Percentiles rank a stretch among this genome's conserved stretches.
phyloP scores from a whole-genome alignment of 2,329 filamentous ascomycete genomes.

The Arachnopeziza araneosa region DNA sequence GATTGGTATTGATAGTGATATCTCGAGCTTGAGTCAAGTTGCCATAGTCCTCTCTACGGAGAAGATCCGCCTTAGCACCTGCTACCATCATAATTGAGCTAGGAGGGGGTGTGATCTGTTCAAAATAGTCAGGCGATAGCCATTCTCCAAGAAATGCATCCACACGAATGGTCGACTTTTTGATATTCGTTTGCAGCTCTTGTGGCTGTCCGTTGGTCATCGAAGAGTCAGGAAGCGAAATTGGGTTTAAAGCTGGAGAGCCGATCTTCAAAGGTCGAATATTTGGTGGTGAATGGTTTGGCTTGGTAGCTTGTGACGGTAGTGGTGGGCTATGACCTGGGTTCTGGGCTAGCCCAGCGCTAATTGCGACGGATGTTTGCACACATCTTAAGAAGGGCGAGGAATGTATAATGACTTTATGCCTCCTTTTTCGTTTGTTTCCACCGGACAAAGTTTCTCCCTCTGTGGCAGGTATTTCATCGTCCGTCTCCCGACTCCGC shows the following conservation, averaged over 20 bases:
- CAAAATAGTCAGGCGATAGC: constrained; percentile 90
- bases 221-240: constrained; percentile 21
- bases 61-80: constrained; percentile 78
- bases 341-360: constrained; percentile 73
- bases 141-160: constrained; percentile 95
- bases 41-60: constrained; percentile 67
- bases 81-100: constrained; percentile 82
- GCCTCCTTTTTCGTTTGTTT: constrained; percentile 48
- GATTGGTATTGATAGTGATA: constrained; percentile 21
- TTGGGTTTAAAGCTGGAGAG: constrained; percentile 26
- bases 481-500: constrained; percentile 43
- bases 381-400: constrained; percentile 93
- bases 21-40: constrained; percentile 29
- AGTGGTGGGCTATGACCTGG: constrained; percentile 24
- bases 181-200: constrained; percentile 31
- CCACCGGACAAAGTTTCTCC: constrained; percentile 3
- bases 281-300: constrained; percentile 27
- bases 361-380: constrained; percentile 85
- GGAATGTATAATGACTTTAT: constrained; percentile 80
- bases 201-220: constrained; percentile 10
- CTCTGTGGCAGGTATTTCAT: constrained; percentile 18
- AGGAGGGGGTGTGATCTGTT: constrained; percentile 84
- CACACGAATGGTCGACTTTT: constrained; percentile 65
- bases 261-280: constrained; percentile 22
- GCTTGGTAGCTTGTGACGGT: constrained; percentile 14